phyloP scores from a whole-genome alignment of 495 filamentous ascomycete species.

The Evansstolkia leycettana region DNA sequence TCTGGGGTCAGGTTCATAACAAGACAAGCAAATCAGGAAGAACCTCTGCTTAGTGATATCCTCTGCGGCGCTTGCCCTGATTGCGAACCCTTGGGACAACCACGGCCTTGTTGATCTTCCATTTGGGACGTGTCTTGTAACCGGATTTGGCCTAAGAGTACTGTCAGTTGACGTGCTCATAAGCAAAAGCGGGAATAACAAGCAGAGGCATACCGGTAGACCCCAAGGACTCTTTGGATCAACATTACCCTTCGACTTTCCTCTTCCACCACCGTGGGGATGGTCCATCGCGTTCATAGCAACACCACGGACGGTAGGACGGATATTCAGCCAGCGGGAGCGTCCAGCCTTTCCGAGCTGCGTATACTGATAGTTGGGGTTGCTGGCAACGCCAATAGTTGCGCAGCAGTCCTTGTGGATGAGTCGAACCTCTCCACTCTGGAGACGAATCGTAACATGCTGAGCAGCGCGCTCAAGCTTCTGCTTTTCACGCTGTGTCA shows the following conservation, averaged over 20 bases:
- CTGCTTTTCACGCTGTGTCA: conserved; percentile 28
- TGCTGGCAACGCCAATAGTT: conserved; percentile 87
- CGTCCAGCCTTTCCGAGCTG: conserved; percentile 93
- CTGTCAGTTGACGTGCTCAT: conserved; percentile 7
- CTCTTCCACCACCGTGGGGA: conserved; percentile 95
- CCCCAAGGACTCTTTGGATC: conserved; percentile 94
- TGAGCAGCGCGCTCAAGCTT: conserved; percentile 44
- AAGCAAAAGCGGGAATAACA: conserved; percentile 1
- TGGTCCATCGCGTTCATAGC: conserved; percentile 97
- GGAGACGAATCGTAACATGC: conserved; percentile 68
- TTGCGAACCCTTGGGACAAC: conserved; percentile 63
- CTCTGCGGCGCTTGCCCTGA: conserved; percentile 55
- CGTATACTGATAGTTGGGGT: conserved; percentile 76
- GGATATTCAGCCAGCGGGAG: conserved; percentile 80
- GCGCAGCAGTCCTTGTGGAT: conserved; percentile 87
- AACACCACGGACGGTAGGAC: conserved; percentile 89
- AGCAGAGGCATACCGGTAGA: conserved; percentile 57
- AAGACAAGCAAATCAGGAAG: conserved; percentile 3
- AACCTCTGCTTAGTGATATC: conserved; percentile 25
- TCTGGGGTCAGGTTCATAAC: conserved; percentile 7
- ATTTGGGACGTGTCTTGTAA: conserved; percentile 79
- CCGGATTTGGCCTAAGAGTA: conserved; percentile 71
- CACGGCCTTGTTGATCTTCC: conserved; percentile 72
- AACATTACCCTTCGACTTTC: conserved; percentile 96
- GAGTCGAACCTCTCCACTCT: conserved; percentile 82